phyloP scores from a whole-genome alignment of 768 basidiomycete genomes.

The Serendipita indica region DNA sequence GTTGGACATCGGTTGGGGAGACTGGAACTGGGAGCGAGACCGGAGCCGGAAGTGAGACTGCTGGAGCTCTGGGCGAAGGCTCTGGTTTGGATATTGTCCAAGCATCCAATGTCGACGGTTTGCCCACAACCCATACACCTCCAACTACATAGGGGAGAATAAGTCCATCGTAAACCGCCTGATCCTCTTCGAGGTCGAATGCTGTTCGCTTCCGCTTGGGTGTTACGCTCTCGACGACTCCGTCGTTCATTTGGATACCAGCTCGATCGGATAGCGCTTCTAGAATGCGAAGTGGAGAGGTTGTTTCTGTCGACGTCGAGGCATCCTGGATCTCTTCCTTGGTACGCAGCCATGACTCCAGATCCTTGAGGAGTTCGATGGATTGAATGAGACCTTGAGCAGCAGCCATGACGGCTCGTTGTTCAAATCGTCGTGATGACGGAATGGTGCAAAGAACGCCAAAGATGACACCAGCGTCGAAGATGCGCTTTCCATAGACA shows the following conservation, averaged over 20 bases:
- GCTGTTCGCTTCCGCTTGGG: background rate
- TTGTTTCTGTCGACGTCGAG: background rate
- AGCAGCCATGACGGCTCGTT: background rate
- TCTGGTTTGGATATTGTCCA: background rate
- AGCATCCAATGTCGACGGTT: background rate
- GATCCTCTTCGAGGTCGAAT: background rate
- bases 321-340: background rate
- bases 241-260: background rate
- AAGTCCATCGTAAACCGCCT: background rate
- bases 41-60: too few species aligned
- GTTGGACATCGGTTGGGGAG: background rate
- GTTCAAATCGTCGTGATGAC: background rate
- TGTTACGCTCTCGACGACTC: background rate
- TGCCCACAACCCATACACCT: background rate
- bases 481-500: background rate
- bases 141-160: background rate
- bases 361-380: background rate
- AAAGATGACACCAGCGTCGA: background rate
- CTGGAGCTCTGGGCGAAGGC: background rate
- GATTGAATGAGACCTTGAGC: background rate
- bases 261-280: background rate
- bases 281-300: background rate
- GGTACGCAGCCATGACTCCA: background rate
- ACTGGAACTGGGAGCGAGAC: background rate
- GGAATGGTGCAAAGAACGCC: background rate